Conservation (phyloP, 495 filamentous ascomycete genomes). For the Hyaloscypha bicolor region DNA sequence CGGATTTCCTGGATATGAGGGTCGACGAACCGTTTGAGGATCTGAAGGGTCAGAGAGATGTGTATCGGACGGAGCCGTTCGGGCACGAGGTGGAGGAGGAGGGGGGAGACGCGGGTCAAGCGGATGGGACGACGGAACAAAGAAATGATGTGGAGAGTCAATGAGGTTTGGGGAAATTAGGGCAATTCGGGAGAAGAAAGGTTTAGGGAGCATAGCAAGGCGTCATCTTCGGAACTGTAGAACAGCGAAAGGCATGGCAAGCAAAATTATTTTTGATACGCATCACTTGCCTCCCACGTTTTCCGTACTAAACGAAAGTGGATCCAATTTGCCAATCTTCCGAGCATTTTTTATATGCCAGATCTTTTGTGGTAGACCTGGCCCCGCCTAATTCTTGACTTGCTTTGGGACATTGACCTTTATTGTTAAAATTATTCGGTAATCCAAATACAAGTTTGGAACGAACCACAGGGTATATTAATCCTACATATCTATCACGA, state of each 20-base stretch:
- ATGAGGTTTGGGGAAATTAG: neutral
- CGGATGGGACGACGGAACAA: neutral
- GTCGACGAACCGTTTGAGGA: conserved; percentile 28
- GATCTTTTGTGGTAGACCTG: no score
- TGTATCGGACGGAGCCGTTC: conserved; percentile 28
- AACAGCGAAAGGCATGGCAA: neutral
- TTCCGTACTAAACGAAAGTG: no score
- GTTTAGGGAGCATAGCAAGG: conserved; percentile 5
- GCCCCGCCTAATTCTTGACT: no score
- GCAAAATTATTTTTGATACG: no score
- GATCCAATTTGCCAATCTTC: no score
- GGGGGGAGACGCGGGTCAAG: conserved; percentile 1
- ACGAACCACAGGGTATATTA: neutral
- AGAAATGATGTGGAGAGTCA: neutral
- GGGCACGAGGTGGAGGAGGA: conserved; percentile 22
- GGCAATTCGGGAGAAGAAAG: neutral
- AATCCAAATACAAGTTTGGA: neutral
- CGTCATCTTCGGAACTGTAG: conserved; percentile 1
- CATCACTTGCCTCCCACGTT: no score
- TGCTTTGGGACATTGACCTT: neutral
- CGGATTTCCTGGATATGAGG: conserved; percentile 32
- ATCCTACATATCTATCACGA: neutral
- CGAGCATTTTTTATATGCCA: no score
- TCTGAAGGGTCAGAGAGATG: conserved; percentile 14
- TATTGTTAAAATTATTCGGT: neutral